Conservation (phyloP, 805 yeast species). For the Jamesozyma rosinii region DNA sequence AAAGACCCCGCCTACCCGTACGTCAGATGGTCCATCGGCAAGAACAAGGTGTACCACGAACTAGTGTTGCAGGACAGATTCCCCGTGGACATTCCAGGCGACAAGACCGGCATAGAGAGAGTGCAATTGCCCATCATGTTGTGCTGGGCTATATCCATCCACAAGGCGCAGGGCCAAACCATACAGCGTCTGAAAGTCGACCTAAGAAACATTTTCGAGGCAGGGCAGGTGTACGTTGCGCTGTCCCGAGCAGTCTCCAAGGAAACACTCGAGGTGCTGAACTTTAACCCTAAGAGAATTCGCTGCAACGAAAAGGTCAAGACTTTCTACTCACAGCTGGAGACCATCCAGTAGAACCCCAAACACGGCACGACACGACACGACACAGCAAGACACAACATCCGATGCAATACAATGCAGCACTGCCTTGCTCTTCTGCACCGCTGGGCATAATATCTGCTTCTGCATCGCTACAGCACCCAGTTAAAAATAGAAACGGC, state of each 20-base stretch:
- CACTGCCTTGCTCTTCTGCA: no score
- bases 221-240: slow-evolving; percentile 80
- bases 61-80: slow-evolving; percentile 35
- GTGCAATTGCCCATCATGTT: slow-evolving; percentile 59
- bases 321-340: slow-evolving; percentile 47
- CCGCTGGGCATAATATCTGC: no score
- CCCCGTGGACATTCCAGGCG: slow-evolving; percentile 30
- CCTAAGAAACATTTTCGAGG: slow-evolving; percentile 56
- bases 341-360: no score
- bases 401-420: no score
- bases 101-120: slow-evolving; percentile 33
- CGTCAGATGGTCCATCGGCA: slow-evolving; percentile 28
- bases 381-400: no score
- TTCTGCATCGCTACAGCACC: no score
- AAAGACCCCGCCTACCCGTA: slow-evolving; percentile 24
- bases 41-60: slow-evolving; percentile 20
- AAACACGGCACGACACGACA: no score
- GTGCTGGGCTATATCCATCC: slow-evolving; percentile 80
- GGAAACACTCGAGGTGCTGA: slow-evolving; percentile 53
- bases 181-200: slow-evolving; percentile 63
- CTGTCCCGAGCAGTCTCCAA: slow-evolving; percentile 67
- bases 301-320: slow-evolving; percentile 52
- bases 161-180: slow-evolving; percentile 81
- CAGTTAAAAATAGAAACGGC: no score
- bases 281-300: slow-evolving; percentile 52